Conservation (phyloP, 1,139 yeast species). For the Magnusiomyces ingens region DNA sequence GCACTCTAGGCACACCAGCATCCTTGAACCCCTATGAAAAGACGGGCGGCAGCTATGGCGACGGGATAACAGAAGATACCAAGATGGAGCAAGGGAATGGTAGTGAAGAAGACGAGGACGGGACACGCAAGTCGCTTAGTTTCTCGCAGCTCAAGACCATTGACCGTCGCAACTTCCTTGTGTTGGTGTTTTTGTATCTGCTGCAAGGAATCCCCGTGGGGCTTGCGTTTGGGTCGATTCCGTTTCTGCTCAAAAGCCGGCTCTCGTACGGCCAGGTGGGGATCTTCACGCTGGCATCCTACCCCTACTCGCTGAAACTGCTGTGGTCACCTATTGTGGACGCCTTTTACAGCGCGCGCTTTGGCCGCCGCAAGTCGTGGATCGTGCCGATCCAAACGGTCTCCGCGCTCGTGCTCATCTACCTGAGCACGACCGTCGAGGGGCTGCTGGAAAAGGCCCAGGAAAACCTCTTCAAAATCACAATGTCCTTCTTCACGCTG, state of each 20-base stretch:
- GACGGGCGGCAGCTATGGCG: background rate
- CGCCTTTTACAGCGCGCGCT: slow-evolving; percentile 56
- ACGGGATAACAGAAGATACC: background rate
- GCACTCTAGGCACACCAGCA: background rate
- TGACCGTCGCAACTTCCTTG: slow-evolving; percentile 55
- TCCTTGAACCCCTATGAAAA: slow-evolving; percentile 1
- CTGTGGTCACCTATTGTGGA: slow-evolving; percentile 97
- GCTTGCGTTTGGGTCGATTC: slow-evolving; percentile 91
- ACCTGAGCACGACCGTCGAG: slow-evolving; percentile 57
- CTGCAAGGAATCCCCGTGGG: slow-evolving; percentile 97
- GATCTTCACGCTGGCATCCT: slow-evolving; percentile 81
- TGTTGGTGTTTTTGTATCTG: slow-evolving; percentile 65
- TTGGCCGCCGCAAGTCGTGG: slow-evolving; percentile 92
- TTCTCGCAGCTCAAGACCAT: slow-evolving; percentile 23
- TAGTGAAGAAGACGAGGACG: background rate
- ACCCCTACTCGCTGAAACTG: slow-evolving; percentile 87
- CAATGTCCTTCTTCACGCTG: slow-evolving; percentile 60
- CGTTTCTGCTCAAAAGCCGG: slow-evolving; percentile 75
- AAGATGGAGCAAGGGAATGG: background rate
- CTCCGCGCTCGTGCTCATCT: slow-evolving; percentile 61
- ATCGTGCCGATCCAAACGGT: slow-evolving; percentile 83
- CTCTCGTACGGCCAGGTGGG: slow-evolving; percentile 89
- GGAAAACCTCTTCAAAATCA: slow-evolving; percentile 47
- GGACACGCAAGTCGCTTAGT: slow-evolving; percentile 9
- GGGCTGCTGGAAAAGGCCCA: slow-evolving; percentile 50